phyloP scores from a whole-genome alignment of 805 yeast genomes.

The Starmera pachycereana region DNA sequence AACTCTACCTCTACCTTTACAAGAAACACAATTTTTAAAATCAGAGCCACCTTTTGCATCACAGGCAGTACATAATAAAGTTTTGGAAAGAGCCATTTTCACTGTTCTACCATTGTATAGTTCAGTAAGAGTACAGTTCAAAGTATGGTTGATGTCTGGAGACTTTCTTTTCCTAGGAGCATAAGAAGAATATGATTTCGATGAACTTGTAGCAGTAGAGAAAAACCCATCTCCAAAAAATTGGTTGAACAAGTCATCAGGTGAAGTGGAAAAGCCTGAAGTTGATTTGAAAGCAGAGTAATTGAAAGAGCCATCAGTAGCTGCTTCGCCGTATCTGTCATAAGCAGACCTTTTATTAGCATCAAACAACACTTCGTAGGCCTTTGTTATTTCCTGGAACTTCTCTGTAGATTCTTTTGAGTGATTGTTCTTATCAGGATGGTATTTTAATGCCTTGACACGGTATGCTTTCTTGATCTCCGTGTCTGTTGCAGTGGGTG shows the following conservation, averaged over 20 bases:
- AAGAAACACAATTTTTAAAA: constrained; percentile 22
- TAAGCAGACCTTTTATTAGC: constrained; percentile 33
- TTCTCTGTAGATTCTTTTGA: constrained; percentile 37
- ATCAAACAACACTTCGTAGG: constrained; percentile 55
- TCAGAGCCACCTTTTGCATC: constrained; percentile 39
- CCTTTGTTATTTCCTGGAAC: constrained; percentile 54
- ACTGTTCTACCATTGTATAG: constrained; percentile 46
- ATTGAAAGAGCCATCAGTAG: constrained; percentile 22
- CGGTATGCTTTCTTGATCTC: constrained; percentile 41
- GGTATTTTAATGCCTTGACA: constrained; percentile 38
- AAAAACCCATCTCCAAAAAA: constrained; percentile 21
- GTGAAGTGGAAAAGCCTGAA: background rate
- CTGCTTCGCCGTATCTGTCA: constrained; percentile 41
- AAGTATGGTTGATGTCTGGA: constrained; percentile 45
- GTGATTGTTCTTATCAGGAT: constrained; percentile 55
- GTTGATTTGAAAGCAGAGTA: background rate
- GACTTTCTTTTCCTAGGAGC: constrained; percentile 28
- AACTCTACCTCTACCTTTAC: constrained; percentile 33
- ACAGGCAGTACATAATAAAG: constrained; percentile 39
- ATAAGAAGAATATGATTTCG: background rate
- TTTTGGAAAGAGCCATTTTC: constrained; percentile 44
- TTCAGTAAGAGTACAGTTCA: constrained; percentile 43
- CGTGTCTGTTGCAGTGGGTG: constrained; percentile 14
- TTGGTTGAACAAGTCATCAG: constrained; percentile 14
- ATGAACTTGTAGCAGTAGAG: background rate